A percentile compares a stretch with the other conserved stretches of the same genome.
These are phyloP conservation scores for Kappamyces sp. DNA, from an alignment of 192 early-diverging fungal genomes.

Conservation along the genomic window DNA sequence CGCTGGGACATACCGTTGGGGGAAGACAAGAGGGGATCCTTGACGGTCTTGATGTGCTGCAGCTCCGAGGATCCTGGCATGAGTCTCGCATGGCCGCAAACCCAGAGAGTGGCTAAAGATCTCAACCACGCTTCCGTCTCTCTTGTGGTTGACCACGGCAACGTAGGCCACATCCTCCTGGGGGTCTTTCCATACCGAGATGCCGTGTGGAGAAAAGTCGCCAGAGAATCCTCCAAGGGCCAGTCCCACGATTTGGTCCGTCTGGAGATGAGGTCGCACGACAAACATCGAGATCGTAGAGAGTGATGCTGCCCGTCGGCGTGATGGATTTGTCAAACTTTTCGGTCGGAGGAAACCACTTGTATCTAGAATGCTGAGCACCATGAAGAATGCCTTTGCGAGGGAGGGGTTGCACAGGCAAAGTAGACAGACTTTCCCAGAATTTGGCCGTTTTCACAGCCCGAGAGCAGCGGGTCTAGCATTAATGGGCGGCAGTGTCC, in stretches of 20 bases:
- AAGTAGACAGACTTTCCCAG: background rate
- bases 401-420: background rate
- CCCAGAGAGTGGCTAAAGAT: background rate
- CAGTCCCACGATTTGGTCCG: background rate
- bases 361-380: background rate
- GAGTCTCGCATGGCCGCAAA: too few relatives aligned
- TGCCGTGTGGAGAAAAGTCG: constrained; percentile 13
- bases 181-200: background rate
- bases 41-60: constrained; percentile 2
- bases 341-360: constrained; percentile 9
- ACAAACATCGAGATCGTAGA: background rate
- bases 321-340: constrained; percentile 7
- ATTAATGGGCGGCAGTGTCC: background rate
- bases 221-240: background rate
- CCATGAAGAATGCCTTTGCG: background rate
- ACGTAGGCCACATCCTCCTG: background rate
- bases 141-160: constrained; percentile 9
- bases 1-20: background rate
- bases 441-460: constrained; percentile 10
- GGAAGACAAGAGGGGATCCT: background rate
- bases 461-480: background rate
- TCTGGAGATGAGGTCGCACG: background rate
- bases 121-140: constrained; percentile 8
- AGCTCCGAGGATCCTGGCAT: background rate
- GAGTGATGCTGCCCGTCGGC: background rate